A percentile compares a stretch with the other conserved stretches of the same genome.
Conservation (phyloP, 805 yeast species). For the Cyberlindnera maritima region DNA sequence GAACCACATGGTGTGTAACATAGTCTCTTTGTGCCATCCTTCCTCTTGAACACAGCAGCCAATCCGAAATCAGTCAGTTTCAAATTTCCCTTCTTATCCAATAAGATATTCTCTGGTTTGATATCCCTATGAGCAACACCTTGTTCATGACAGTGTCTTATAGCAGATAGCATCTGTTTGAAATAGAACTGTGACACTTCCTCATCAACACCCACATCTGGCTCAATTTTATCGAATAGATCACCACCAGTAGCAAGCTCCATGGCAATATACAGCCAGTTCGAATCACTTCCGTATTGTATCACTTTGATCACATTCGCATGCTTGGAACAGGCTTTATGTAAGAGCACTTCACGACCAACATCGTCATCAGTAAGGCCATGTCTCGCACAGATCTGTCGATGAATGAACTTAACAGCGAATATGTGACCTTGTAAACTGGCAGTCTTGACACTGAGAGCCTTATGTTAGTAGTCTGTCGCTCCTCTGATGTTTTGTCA, state of each 20-base stretch:
- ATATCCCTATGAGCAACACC: conserved; percentile 71
- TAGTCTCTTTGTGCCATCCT: conserved; percentile 43
- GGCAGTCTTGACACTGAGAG: conserved; percentile 49
- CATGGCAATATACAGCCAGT: conserved; percentile 64
- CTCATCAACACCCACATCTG: conserved; percentile 65
- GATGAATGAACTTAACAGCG: conserved; percentile 59
- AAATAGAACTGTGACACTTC: conserved; percentile 69
- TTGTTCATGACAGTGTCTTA: conserved; percentile 54
- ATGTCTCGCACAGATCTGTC: conserved; percentile 33
- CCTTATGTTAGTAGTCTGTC: neutral
- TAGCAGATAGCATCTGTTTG: conserved; percentile 59
- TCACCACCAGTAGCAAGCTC: conserved; percentile 77
- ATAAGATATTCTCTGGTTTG: conserved; percentile 65
- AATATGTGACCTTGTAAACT: conserved; percentile 35
- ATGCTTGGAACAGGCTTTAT: conserved; percentile 54
- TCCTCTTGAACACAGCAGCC: conserved; percentile 55
- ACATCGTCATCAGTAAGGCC: conserved; percentile 40
- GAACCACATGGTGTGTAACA: conserved; percentile 63
- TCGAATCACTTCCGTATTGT: conserved; percentile 50
- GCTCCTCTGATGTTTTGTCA: no score
- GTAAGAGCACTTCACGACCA: conserved; percentile 56
- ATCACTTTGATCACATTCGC: conserved; percentile 56
- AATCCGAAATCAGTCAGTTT: conserved; percentile 79
- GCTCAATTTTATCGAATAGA: conserved; percentile 74
- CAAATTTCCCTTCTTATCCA: conserved; percentile 62